A percentile compares a stretch with the other conserved stretches of the same genome.
These are phyloP conservation scores for Panaeolus papilionaceus DNA, from an alignment of 768 basidiomycete genomes.

Conservation along the genomic window DNA sequence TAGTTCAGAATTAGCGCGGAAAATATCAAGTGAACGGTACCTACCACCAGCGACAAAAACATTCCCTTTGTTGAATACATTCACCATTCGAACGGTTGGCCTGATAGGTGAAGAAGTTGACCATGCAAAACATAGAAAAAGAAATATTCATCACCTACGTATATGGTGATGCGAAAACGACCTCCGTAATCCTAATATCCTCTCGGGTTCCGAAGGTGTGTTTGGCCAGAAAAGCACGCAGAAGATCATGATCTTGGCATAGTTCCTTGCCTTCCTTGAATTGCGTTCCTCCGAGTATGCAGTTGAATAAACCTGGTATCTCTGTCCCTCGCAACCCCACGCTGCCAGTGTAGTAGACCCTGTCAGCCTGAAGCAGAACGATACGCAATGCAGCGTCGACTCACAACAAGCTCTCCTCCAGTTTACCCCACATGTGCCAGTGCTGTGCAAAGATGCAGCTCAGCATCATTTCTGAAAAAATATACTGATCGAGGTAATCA, in stretches of 20 bases:
- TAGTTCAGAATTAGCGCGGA: no score
- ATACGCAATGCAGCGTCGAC: background rate
- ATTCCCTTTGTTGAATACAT: slow-evolving; percentile 9
- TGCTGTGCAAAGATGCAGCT: slow-evolving; percentile 24
- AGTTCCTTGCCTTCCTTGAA: slow-evolving; percentile 15
- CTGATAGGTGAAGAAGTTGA: background rate
- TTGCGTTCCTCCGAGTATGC: slow-evolving; percentile 24
- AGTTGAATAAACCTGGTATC: slow-evolving; percentile 22
- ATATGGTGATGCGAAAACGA: slow-evolving; percentile 36
- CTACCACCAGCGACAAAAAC: slow-evolving; percentile 15
- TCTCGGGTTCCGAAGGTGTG: slow-evolving; percentile 27
- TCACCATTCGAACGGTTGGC: slow-evolving; percentile 12
- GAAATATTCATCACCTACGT: slow-evolving; percentile 25
- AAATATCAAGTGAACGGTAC: background rate
- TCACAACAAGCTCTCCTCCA: slow-evolving; percentile 34
- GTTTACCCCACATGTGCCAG: slow-evolving; percentile 55
- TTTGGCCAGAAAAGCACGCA: slow-evolving; percentile 23
- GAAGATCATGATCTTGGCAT: background rate
- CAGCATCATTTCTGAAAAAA: no score
- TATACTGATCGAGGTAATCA: no score
- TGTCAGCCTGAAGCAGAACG: no score
- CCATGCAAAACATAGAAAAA: background rate
- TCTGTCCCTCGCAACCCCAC: slow-evolving; percentile 25
- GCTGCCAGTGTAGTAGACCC: slow-evolving; percentile 8
- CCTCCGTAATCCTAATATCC: slow-evolving; percentile 32